Conservation (phyloP, 129 eudicot species). For the Chrysanthemum lavandulifolium region DNA sequence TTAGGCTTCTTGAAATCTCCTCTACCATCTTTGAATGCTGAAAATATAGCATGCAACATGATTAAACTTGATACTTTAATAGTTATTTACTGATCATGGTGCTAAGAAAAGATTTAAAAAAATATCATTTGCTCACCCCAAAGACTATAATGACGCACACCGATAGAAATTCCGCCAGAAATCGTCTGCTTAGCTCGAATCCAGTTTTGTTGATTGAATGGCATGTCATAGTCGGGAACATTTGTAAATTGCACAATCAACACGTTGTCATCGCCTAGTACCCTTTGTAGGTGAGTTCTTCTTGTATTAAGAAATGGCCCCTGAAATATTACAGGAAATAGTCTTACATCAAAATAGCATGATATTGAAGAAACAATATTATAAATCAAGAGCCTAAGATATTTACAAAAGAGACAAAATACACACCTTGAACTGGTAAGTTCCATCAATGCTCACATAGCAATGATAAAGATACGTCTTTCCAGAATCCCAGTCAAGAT, state of each 20-base stretch:
- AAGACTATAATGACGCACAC: slow-evolving; percentile 38
- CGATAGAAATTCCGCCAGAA: slow-evolving; percentile 37
- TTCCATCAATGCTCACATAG: slow-evolving; percentile 42
- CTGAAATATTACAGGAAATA: slow-evolving; percentile 30
- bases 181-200: slow-evolving; percentile 24
- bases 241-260: slow-evolving; percentile 48
- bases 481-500: slow-evolving; percentile 52
- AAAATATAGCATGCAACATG: slow-evolving; percentile 7
- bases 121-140: slow-evolving; percentile 27
- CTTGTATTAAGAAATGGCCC: slow-evolving; percentile 49
- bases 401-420: neutral
- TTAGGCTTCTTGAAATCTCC: slow-evolving; percentile 32
- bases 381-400: slow-evolving; percentile 13
- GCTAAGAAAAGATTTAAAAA: slow-evolving; percentile 1
- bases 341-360: slow-evolving; percentile 8
- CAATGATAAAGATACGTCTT: slow-evolving; percentile 47
- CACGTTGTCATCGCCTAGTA: slow-evolving; percentile 58
- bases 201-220: slow-evolving; percentile 25
- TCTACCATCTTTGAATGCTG: slow-evolving; percentile 78
- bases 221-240: slow-evolving; percentile 18
- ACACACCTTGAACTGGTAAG: slow-evolving; percentile 47
- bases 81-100: slow-evolving; percentile 4
- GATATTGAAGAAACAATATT: slow-evolving; percentile 1
- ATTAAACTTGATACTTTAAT: neutral
- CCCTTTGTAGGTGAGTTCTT: slow-evolving; percentile 57